These are phyloP conservation scores for Arthrocladium fulminans DNA, from an alignment of 2,329 filamentous ascomycete genomes.

Conservation along the genomic window DNA sequence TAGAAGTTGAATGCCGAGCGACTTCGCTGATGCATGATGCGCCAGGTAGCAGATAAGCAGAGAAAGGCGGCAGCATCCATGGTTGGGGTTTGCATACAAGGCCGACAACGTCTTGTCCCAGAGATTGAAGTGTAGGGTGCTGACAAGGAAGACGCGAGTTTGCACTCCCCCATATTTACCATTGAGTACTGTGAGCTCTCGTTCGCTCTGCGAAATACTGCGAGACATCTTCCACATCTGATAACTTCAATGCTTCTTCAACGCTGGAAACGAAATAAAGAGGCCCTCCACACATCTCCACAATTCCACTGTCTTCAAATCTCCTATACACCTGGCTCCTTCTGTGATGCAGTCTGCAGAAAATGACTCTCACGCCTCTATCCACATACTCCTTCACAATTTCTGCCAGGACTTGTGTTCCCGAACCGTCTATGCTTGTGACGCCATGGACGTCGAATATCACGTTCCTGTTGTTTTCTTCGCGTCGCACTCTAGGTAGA, in stretches of 20 bases:
- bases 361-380: conserved; percentile 54
- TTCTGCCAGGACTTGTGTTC: conserved; percentile 81
- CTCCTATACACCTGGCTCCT: conserved; percentile 56
- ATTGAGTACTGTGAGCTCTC: conserved; percentile 3
- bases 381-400: conserved; percentile 77
- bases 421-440: conserved; percentile 84
- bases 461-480: conserved; percentile 81
- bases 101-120: no score
- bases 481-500: conserved; percentile 64
- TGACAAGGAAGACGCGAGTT: not conserved
- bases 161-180: not conserved
- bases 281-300: conserved; percentile 70
- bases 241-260: conserved; percentile 71
- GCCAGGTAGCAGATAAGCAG: no score
- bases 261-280: conserved; percentile 73
- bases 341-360: conserved; percentile 46
- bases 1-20: conserved; percentile 14
- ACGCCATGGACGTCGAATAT: conserved; percentile 99
- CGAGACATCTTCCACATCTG: conserved; percentile 57
- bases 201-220: conserved; percentile 26
- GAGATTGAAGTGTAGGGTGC: not conserved
- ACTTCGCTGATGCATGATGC: not conserved
- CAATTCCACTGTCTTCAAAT: conserved; percentile 72
- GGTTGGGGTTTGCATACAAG: not conserved
- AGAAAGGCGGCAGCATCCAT: not conserved